phyloP scores from a whole-genome alignment of 352 stramenopile genomes.

The Saprolegnia diclina region DNA sequence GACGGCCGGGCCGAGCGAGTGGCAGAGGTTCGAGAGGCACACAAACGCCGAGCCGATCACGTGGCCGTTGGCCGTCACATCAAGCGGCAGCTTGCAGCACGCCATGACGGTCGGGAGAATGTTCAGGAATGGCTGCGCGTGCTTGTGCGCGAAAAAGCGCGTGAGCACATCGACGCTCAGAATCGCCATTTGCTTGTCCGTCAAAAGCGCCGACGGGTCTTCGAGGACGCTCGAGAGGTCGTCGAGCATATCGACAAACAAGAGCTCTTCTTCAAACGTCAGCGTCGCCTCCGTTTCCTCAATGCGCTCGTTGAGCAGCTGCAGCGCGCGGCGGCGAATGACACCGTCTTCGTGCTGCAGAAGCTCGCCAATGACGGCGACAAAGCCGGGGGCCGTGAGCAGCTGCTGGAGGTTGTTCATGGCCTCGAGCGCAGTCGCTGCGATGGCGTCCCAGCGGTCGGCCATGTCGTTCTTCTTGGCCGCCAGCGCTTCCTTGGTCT shows the following conservation, averaged over 20 bases:
- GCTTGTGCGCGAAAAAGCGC: slow-evolving; percentile 63
- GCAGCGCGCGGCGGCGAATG: slow-evolving; percentile 85
- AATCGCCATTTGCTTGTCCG: slow-evolving; percentile 75
- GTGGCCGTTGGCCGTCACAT: slow-evolving; percentile 56
- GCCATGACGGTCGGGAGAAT: slow-evolving; percentile 69
- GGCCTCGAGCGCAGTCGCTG: slow-evolving; percentile 61
- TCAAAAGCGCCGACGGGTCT: slow-evolving; percentile 44
- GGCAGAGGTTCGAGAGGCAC: slow-evolving; percentile 69
- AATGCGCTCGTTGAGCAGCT: slow-evolving; percentile 82
- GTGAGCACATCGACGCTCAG: slow-evolving; percentile 79
- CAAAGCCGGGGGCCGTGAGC: slow-evolving; percentile 77
- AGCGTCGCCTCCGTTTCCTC: slow-evolving; percentile 58
- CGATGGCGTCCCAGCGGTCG: slow-evolving; percentile 54
- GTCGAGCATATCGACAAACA: slow-evolving; percentile 86
- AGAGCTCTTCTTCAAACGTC: slow-evolving; percentile 57
- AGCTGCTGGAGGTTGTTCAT: slow-evolving; percentile 73
- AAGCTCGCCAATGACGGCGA: slow-evolving; percentile 78
- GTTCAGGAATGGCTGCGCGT: slow-evolving; percentile 68
- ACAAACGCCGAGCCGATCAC: slow-evolving; percentile 79
- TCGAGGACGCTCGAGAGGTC: slow-evolving; percentile 67
- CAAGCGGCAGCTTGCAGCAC: slow-evolving; percentile 53
- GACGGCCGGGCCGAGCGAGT: slow-evolving; percentile 57
- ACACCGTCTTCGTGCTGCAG: slow-evolving; percentile 80
- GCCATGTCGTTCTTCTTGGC: slow-evolving; percentile 32
- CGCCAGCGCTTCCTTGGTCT: slow-evolving; percentile 25